Conservation (phyloP, 148 eudicot genomes). For the Heliamphora exappendiculata region DNA sequence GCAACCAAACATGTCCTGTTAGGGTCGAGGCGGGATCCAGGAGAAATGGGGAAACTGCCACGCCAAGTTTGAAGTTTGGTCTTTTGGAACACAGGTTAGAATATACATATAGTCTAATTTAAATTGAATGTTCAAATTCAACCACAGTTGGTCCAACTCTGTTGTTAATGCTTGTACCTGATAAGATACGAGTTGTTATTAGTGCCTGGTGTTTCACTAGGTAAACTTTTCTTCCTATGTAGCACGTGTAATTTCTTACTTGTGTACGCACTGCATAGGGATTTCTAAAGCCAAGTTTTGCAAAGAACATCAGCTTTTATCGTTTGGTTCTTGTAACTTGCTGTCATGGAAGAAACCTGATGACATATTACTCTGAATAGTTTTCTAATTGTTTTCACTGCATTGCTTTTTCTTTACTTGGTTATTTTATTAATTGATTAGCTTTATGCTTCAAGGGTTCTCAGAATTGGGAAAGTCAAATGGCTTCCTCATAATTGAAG, state of each 20-base stretch:
- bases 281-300: background rate
- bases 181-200: background rate
- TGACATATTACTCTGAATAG: background rate
- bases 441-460: constrained; percentile 18
- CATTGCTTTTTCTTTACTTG: background rate
- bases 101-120: background rate
- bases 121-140: background rate
- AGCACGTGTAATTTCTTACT: background rate
- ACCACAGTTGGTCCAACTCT: background rate
- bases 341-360: background rate
- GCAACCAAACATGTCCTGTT: too few species aligned
- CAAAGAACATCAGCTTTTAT: background rate
- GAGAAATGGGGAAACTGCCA: too few species aligned
- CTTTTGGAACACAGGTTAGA: background rate
- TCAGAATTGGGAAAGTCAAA: constrained; percentile 66
- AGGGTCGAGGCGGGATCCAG: too few species aligned
- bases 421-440: constrained; percentile 13
- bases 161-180: background rate
- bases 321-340: constrained; percentile 7
- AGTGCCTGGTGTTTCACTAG: background rate
- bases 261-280: background rate
- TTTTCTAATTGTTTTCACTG: background rate
- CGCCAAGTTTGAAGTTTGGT: background rate
- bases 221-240: background rate
- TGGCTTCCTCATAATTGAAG: constrained; percentile 94